Base-by-base conservation (phyloP, 2,329 filamentous ascomycete genomes). In the Lecanoromycetidae sp. region DNA sequence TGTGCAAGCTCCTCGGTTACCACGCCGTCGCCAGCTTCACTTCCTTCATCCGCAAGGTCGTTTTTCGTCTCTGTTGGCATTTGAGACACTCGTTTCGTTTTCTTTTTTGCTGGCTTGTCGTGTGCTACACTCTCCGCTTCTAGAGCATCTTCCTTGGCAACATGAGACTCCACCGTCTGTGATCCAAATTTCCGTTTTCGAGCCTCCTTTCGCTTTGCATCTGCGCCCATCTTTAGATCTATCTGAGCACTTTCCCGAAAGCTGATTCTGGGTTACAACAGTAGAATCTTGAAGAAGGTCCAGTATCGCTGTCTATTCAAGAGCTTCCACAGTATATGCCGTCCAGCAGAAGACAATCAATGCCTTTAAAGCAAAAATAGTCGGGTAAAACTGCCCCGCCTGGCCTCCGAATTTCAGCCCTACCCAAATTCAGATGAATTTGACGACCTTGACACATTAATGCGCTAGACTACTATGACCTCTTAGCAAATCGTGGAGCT, bases 141-240 rank as follows among this genome's bases (percentile, higher is more conserved):
- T 9, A 15, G 8, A 3, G 19, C 33, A 9, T 22, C 6, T 9
- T n/a, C n/a, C n/a, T 15, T 8, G 15, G 43, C 33, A 27, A n/a
- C 10, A 32, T 5, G 10, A 20, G 32, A 8, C 9, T 44, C 32
- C 15, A n/a, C 15, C 9, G 15, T 34, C 27, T 39, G 30, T 12
- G 27, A 15, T 8, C 23, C 44, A 23, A 52, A 54, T 44, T 38
- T 54, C 13, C 47, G 43, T 25, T 46, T 51, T 30, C 52, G 44
- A 17, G 50, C 47, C 26, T 52, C 40, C 44, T 47, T 54, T 22
- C 52, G 52, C 25, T 41, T 46, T 10, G 33, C 6, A 22, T 45
- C 43, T 23, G 50, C 47, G 12, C 47, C 47, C 49, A 51, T 51
- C 9, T 5, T 48, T 9, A 19, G 5, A 29, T n/a, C 9, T 19